Conservation (phyloP, 345 rosid genomes). For the Eutrema heterophyllum region DNA sequence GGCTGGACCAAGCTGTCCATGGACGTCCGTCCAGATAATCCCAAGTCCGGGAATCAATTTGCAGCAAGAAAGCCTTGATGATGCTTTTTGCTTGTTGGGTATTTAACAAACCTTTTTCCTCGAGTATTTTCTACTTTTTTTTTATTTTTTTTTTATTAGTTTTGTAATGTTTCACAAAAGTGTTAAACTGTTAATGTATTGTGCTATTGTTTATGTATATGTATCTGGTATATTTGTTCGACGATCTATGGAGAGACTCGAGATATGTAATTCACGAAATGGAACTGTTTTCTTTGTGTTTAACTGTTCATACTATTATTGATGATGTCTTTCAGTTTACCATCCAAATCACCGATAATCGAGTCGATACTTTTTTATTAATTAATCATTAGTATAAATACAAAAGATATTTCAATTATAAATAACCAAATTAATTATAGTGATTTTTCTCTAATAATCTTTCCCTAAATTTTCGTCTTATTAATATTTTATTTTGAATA, state of each 20-base stretch:
- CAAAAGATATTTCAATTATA: too few species aligned
- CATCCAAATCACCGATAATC: too few species aligned
- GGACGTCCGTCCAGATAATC: conserved; percentile 35
- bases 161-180: conserved; percentile 36
- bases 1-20: conserved; percentile 64
- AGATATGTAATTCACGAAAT: not conserved
- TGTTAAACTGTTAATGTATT: not conserved
- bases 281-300: not conserved
- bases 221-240: conserved; percentile 27
- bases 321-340: not conserved
- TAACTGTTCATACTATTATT: not conserved
- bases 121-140: conserved; percentile 6
- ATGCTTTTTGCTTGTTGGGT: conserved; percentile 21
- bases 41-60: conserved; percentile 30
- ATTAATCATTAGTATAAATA: too few species aligned
- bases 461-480: not conserved
- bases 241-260: not conserved
- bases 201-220: not conserved
- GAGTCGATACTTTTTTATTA: too few species aligned
- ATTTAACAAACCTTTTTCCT: conserved; percentile 18
- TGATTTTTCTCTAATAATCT: too few species aligned
- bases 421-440: too few species aligned
- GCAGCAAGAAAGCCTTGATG: conserved; percentile 33
- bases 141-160: conserved; percentile 19
- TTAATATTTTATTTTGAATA: too few species aligned